Evolutionary conservation across 1,284 basidiomycete genomes (phyloP).

Genomic region (Austroboletus niveus): DNA sequence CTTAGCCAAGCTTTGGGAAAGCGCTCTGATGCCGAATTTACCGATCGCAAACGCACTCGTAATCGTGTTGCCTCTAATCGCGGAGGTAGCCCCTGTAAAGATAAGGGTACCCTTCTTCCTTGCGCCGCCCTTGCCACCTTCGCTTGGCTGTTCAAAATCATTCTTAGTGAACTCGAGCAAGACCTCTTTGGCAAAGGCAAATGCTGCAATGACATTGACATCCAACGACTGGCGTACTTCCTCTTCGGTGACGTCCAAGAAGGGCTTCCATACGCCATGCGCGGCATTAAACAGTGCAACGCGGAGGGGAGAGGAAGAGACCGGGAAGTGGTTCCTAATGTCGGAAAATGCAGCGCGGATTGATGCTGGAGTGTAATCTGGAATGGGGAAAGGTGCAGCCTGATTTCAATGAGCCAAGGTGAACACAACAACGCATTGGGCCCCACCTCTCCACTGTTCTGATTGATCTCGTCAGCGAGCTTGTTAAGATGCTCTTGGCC

Average conservation of each 20-base stretch:
- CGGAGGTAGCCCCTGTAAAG: slow-evolving; percentile 77
- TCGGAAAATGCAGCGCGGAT: slow-evolving; percentile 52
- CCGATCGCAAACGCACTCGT: slow-evolving; percentile 70
- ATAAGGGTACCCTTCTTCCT: slow-evolving; percentile 65
- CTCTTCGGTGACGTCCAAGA: slow-evolving; percentile 63
- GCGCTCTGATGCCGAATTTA: slow-evolving; percentile 55
- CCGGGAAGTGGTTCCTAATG: slow-evolving; percentile 52
- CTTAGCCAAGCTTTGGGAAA: slow-evolving; percentile 75
- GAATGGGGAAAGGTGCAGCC: slow-evolving; percentile 61
- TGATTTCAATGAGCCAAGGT: slow-evolving; percentile 23
- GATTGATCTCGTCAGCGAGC: slow-evolving; percentile 55
- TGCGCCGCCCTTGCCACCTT: slow-evolving; percentile 35
- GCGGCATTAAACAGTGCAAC: slow-evolving; percentile 69
- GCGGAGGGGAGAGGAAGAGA: slow-evolving; percentile 47
- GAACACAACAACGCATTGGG: not conserved
- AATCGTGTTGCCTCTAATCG: slow-evolving; percentile 58
- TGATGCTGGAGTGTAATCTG: slow-evolving; percentile 52
- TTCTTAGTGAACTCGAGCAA: slow-evolving; percentile 65
- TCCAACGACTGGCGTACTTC: slow-evolving; percentile 52
- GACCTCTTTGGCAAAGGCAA: slow-evolving; percentile 59
- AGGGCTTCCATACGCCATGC: slow-evolving; percentile 59
- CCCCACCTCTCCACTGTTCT: slow-evolving; percentile 55
- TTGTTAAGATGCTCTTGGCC: slow-evolving; percentile 51
- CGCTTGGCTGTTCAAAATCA: slow-evolving; percentile 38
- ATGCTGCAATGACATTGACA: slow-evolving; percentile 59